Percentiles rank a stretch among this genome's conserved stretches.
Evolutionary conservation across 2,329 filamentous ascomycete genomes (phyloP).

Genomic region (Cryphonectria radicalis): DNA sequence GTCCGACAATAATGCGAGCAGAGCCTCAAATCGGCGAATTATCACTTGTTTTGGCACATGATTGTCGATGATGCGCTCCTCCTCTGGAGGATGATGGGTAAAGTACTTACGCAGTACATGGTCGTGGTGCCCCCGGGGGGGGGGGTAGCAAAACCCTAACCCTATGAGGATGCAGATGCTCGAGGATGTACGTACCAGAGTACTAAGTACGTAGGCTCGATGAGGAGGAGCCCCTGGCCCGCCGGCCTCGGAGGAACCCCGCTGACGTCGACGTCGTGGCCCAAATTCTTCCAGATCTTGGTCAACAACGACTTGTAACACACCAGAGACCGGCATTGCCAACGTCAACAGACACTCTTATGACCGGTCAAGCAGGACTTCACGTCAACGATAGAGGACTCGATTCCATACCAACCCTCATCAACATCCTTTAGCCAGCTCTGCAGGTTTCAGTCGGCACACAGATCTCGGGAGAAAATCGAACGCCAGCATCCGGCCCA

Average conservation of each 20-base stretch:
- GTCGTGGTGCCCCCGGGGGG: no score
- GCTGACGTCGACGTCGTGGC: constrained; percentile 20
- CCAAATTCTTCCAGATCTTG: constrained; percentile 3
- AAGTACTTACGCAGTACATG: background rate
- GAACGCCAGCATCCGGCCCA: background rate
- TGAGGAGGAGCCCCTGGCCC: background rate
- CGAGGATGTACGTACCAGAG: background rate
- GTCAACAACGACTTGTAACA: background rate
- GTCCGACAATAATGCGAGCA: background rate
- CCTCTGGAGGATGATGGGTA: background rate
- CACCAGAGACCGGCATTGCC: background rate
- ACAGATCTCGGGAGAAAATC: background rate
- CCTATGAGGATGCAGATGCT: background rate
- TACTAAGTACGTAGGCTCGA: no score
- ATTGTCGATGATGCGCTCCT: background rate
- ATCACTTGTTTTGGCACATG: background rate
- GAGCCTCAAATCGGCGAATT: background rate
- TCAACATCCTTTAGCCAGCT: background rate
- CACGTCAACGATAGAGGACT: background rate
- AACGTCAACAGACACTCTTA: background rate
- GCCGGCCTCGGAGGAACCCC: constrained; percentile 20
- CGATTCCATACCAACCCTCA: background rate
- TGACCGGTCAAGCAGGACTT: background rate
- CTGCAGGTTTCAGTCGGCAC: background rate
- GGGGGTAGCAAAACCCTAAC: background rate